Evolutionary conservation across 768 basidiomycete genomes (phyloP).

Genomic region (Lactarius tabidus): DNA sequence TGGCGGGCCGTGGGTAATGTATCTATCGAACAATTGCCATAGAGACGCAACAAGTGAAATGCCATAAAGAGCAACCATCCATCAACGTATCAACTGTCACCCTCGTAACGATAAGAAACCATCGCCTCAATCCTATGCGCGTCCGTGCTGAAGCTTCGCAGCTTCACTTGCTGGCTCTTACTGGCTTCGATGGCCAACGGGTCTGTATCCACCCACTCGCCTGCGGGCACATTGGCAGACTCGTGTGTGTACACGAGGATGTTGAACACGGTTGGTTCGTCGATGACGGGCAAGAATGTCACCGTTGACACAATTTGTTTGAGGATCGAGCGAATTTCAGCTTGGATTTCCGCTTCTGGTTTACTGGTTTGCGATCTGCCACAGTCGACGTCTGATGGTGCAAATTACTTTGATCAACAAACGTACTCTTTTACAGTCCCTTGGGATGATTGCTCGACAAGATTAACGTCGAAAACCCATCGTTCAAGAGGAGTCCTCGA

Average conservation of each 20-base stretch:
- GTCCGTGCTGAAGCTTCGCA: conserved; percentile 95
- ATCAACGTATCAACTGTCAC: not conserved
- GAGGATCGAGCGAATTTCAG: conserved; percentile 95
- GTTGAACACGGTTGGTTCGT: conserved; percentile 95
- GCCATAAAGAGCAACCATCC: not conserved
- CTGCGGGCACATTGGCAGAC: conserved; percentile 85
- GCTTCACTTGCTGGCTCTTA: conserved; percentile 90
- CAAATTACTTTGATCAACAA: conserved; percentile 14
- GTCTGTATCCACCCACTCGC: conserved; percentile 96
- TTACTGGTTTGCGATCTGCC: conserved; percentile 50
- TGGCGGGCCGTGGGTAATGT: not conserved
- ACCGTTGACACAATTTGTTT: conserved; percentile 98
- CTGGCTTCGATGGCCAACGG: conserved; percentile 88
- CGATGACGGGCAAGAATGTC: conserved; percentile 92
- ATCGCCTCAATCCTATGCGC: conserved; percentile 97
- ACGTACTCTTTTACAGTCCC: conserved; percentile 43
- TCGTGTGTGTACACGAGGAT: conserved; percentile 93
- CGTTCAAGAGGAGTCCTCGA: conserved; percentile 87
- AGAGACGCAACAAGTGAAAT: not conserved
- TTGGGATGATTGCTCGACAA: conserved; percentile 61
- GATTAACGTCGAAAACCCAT: conserved; percentile 96
- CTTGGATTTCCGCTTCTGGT: conserved; percentile 87
- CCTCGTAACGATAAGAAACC: conserved; percentile 95
- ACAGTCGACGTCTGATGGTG: conserved; percentile 4
- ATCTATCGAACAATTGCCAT: not conserved